These are phyloP conservation scores for Copromyces sp. DNA, from an alignment of 495 filamentous ascomycete species.

Conservation along the genomic window DNA sequence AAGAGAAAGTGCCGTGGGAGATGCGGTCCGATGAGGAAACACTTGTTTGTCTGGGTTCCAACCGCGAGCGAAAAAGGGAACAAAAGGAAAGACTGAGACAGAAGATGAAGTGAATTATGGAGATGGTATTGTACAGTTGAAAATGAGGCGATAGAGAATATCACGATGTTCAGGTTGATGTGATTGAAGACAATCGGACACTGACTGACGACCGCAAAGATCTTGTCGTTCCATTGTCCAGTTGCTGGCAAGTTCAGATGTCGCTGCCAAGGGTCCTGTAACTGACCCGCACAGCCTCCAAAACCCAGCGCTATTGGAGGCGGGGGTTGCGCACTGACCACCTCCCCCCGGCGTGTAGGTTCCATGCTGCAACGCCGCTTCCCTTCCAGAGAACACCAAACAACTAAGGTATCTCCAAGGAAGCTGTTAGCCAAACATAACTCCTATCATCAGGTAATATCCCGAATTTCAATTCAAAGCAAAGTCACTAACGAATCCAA, in stretches of 20 bases:
- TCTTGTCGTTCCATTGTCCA: background rate
- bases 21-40: background rate
- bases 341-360: background rate
- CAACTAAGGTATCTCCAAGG: background rate
- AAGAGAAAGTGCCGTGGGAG: background rate
- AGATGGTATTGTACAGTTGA: background rate
- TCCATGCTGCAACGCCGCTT: background rate
- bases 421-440: background rate
- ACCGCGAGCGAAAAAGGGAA: background rate
- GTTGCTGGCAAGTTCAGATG: too few species aligned
- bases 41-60: background rate
- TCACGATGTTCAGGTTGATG: background rate
- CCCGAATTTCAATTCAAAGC: background rate
- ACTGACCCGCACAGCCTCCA: background rate
- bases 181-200: background rate
- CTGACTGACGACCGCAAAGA: background rate
- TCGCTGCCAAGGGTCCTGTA: background rate
- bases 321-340: background rate
- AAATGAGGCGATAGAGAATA: background rate
- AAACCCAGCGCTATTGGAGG: background rate
- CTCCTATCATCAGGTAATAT: background rate
- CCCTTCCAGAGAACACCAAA: background rate
- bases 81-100: background rate
- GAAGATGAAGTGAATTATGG: background rate
- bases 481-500: background rate